A percentile compares a stretch with the other conserved stretches of the same genome.
Conservation (phyloP, 2,329 filamentous ascomycete species). For the Metarhizium album region DNA sequence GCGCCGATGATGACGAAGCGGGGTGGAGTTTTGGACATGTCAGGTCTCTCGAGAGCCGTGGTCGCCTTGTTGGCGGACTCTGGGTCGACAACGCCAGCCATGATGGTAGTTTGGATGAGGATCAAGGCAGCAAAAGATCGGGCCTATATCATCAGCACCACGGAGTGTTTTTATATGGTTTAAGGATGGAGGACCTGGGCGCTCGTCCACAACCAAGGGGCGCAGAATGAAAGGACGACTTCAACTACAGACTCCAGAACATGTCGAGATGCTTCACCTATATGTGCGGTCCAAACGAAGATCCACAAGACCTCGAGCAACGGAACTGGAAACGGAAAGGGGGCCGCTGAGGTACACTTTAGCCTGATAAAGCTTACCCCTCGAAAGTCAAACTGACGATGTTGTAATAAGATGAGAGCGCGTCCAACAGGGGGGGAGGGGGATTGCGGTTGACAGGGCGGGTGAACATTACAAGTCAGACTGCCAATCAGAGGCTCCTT, state of each 20-base stretch:
- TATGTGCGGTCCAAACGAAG: neutral
- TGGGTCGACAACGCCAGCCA: constrained; percentile 14
- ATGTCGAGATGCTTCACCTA: neutral
- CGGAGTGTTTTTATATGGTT: neutral
- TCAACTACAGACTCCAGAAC: neutral
- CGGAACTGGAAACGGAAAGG: neutral
- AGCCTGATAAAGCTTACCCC: neutral
- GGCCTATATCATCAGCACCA: neutral
- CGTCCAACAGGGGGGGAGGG: neutral
- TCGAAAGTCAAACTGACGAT: neutral
- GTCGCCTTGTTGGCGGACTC: constrained; percentile 14
- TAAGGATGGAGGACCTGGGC: neutral
- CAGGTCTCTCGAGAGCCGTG: constrained; percentile 28
- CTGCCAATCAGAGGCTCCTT: constrained; percentile 6
- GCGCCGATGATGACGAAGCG: constrained; percentile 74
- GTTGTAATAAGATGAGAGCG: neutral
- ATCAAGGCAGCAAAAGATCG: neutral
- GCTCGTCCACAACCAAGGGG: neutral
- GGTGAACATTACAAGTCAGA: neutral
- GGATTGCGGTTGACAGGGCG: neutral
- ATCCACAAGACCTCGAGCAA: neutral
- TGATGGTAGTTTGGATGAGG: constrained; percentile 2
- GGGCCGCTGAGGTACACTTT: no score
- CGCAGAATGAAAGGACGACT: neutral
- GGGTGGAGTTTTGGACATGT: constrained; percentile 39